Evolutionary conservation across 306 rosid genomes (phyloP), one percentile per base, ranked within the genome.

Genomic region (Mimosa bimucronata): DNA sequence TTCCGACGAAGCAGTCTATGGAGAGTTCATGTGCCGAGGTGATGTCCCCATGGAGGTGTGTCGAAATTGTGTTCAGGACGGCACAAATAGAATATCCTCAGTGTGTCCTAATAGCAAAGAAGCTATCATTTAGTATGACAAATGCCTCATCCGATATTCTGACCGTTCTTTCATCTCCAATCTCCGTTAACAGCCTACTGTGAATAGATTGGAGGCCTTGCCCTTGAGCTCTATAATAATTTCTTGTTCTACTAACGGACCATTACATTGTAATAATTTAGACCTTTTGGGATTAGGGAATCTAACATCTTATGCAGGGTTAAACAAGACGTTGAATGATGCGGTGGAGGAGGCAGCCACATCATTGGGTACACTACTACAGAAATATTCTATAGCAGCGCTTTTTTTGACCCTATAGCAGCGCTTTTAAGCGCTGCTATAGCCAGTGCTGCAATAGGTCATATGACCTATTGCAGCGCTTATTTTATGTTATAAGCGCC

Each of bases 181-280:
- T 55, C 21, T 76, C 52, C 34, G 6, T 0, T 14, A 6, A 30
- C 0, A 0, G 0, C 82, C 82, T 0, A 0, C 0, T 1, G 0
- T 37, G 5, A 30, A 0, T 4, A 25, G 9, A 19, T 1, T 12
- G 62, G 1, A n/a, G 5, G 30, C 9, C 60, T 1, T 18, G 8
- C 21, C 21, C 3, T 6, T 3, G 1, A 34, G 5, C 38, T 6
- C 38, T 6, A 34, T 34, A 34, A 34, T 6, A 34, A 34, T n/a
- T n/a, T n/a, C n/a, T n/a, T n/a, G n/a, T n/a, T n/a, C n/a, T n/a
- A n/a, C n/a, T n/a, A n/a, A n/a, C n/a, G n/a, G n/a, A n/a, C n/a
- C n/a, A n/a, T n/a, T n/a, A n/a, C n/a, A n/a, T n/a, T n/a, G n/a
- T n/a, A n/a, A n/a, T n/a, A n/a, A n/a, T n/a, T n/a, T n/a, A n/a